Evolutionary conservation across 2,329 filamentous ascomycete genomes (phyloP), one percentile per base, ranked within the genome.

Genomic region (Fusarium tuaranense): DNA sequence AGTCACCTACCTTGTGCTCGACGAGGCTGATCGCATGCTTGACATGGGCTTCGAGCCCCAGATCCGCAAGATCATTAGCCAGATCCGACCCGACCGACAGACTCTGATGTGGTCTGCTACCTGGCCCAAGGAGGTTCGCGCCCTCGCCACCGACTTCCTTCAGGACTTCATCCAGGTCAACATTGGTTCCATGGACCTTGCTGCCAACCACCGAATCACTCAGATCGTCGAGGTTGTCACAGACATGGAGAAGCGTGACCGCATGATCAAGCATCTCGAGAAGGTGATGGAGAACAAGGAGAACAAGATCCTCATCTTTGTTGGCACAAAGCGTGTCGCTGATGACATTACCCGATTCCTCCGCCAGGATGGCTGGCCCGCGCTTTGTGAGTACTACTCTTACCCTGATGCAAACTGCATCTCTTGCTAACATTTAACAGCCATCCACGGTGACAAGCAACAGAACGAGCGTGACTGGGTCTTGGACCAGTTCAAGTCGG

Each of bases 1-100:
- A 84, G 95, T 98, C 73, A 99, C 97, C 67, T 99, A 99, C 87
- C 89, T 99, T 68, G 97, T 98, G 78, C 95, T 99, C 75, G 97
- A 99, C 81, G 97, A 99, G 88, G 97, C 97, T 83, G 97, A 99
- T 87, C 96, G 97, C 82, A 99, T 99, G 97, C 90, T 99, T 83
- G 97, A 99, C 87, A 99, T 99, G 97, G 97, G 97, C 91, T 98
- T 99, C 87, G 97, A 99, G 87, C 97, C 97, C 77, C 97, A 98
- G 85, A 98, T 99, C 81, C 95, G 97, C 88, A 98, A 98, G 89
- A 98, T 99, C 77, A 95, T 99, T 78, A 90, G 93, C 74, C 97
- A 99, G 87, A 98, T 98, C 85, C 95, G 97, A 79, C 97, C 97
- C 64, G 97, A 99, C 84, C 93, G 97, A 89, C 97, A 99, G 86